These are phyloP conservation scores for Pisolithus thermaeus DNA, from an alignment of 1,284 basidiomycete genomes.

Conservation along the genomic window DNA sequence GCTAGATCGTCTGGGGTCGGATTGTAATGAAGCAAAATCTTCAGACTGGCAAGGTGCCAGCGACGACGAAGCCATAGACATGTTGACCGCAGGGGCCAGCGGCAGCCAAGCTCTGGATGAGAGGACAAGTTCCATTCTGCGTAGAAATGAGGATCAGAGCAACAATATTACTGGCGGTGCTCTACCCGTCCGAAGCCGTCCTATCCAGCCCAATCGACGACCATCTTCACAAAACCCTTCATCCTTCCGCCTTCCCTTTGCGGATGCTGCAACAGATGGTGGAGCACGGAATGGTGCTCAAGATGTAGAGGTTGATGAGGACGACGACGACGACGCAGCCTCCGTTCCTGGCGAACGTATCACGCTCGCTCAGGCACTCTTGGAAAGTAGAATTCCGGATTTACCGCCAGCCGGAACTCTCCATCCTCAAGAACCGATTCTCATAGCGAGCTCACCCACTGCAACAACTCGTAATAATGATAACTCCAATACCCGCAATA, in stretches of 20 bases:
- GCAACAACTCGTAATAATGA: constrained; percentile 37
- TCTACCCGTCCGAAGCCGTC: constrained; percentile 28
- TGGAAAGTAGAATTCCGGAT: constrained; percentile 72
- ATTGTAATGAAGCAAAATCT: constrained; percentile 32
- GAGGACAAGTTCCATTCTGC: constrained; percentile 57
- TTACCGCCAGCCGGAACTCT: constrained; percentile 64
- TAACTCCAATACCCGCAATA: constrained; percentile 26
- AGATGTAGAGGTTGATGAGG: constrained; percentile 52
- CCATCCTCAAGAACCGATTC: constrained; percentile 59
- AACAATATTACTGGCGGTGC: constrained; percentile 12
- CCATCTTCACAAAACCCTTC: constrained; percentile 49
- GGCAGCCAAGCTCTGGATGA: constrained; percentile 77
- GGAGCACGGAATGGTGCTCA: constrained; percentile 24
- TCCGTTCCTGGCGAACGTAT: constrained; percentile 44
- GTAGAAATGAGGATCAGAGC: constrained; percentile 17
- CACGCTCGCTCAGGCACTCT: constrained; percentile 62
- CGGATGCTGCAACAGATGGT: constrained; percentile 14
- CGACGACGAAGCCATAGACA: constrained; percentile 78
- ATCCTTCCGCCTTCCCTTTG: constrained; percentile 14
- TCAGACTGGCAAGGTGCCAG: constrained; percentile 67
- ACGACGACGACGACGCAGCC: constrained; percentile 50
- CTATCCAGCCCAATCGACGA: constrained; percentile 35
- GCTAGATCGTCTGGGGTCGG: constrained; percentile 17
- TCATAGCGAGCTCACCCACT: constrained; percentile 42
- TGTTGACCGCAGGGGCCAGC: constrained; percentile 70